Conservation (phyloP, 805 yeast species). For the Candida silvatica region DNA sequence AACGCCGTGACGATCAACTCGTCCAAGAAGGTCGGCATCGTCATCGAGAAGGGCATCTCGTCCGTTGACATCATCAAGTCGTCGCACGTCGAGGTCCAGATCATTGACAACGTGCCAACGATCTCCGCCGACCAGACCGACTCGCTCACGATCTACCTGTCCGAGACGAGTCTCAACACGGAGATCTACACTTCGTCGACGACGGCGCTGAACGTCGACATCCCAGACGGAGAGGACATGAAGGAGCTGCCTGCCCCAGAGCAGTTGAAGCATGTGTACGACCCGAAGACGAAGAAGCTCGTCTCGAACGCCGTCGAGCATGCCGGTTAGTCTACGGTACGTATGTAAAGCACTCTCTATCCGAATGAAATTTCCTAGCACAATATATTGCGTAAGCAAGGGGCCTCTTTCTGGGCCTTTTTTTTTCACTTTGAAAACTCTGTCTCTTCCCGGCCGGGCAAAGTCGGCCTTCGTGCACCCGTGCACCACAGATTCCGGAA, state of each 20-base stretch:
- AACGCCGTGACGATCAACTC: slow-evolving; percentile 78
- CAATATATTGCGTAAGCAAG: neutral
- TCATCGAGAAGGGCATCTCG: slow-evolving; percentile 77
- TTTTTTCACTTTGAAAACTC: neutral
- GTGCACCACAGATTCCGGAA: no score
- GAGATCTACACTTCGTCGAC: slow-evolving; percentile 81
- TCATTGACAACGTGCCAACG: slow-evolving; percentile 74
- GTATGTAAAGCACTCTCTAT: neutral
- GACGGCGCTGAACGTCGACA: slow-evolving; percentile 77
- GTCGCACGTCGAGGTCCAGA: slow-evolving; percentile 73
- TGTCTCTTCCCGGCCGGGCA: no score
- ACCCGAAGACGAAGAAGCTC: slow-evolving; percentile 44
- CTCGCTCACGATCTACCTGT: slow-evolving; percentile 73
- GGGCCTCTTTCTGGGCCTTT: neutral
- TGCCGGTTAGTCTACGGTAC: slow-evolving; percentile 55
- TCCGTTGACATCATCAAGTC: slow-evolving; percentile 86
- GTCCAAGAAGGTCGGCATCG: slow-evolving; percentile 63
- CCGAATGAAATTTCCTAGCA: no score
- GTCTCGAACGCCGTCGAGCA: slow-evolving; percentile 73
- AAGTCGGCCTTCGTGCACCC: no score
- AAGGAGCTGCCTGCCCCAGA: slow-evolving; percentile 84
- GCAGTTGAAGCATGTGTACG: slow-evolving; percentile 71
- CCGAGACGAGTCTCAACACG: slow-evolving; percentile 59
- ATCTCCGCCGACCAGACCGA: slow-evolving; percentile 84
- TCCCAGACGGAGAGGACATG: slow-evolving; percentile 72